A percentile compares a stretch with the other conserved stretches of the same genome.
Conservation (phyloP, 768 basidiomycete species). For the Leccinum imitatum region DNA sequence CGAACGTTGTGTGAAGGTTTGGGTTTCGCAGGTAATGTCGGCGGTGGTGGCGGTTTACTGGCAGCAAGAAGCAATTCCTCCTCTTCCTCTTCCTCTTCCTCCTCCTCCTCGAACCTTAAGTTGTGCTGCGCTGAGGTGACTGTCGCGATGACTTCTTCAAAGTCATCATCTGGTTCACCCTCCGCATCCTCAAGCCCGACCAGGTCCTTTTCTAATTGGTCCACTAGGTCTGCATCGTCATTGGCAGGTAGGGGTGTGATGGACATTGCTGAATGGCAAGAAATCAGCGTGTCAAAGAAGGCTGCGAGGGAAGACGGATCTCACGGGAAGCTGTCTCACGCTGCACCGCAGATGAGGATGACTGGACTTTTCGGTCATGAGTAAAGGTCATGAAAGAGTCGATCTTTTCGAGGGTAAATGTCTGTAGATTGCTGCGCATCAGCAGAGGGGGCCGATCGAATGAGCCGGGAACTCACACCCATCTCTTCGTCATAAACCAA, state of each 20-base stretch:
- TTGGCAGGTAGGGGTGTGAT: constrained; percentile 25
- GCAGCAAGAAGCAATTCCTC: constrained; percentile 32
- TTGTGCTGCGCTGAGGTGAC: constrained; percentile 27
- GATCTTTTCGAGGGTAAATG: constrained; percentile 72
- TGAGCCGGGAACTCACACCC: constrained; percentile 45
- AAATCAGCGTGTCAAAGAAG: constrained; percentile 4
- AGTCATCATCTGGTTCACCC: constrained; percentile 44
- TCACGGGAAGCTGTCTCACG: constrained; percentile 24
- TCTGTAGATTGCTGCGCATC: constrained; percentile 40
- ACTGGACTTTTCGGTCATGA: constrained; percentile 46
- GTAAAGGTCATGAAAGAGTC: constrained; percentile 61
- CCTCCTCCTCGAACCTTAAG: constrained; percentile 32
- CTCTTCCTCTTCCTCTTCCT: constrained; percentile 27
- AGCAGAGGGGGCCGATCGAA: neutral
- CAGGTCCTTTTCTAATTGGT: constrained; percentile 29
- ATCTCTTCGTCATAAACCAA: constrained; percentile 78
- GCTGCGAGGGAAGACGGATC: neutral
- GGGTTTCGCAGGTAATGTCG: constrained; percentile 33
- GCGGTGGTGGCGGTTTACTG: constrained; percentile 15
- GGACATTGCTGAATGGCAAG: constrained; percentile 16
- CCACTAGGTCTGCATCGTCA: constrained; percentile 29
- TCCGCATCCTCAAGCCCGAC: constrained; percentile 36
- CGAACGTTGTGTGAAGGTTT: constrained; percentile 29
- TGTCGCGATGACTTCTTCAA: constrained; percentile 40
- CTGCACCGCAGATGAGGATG: constrained; percentile 21